Percentiles rank a stretch among this genome's conserved stretches.
Conservation (phyloP, 163 green algal genomes). For the Volvox carteri region DNA sequence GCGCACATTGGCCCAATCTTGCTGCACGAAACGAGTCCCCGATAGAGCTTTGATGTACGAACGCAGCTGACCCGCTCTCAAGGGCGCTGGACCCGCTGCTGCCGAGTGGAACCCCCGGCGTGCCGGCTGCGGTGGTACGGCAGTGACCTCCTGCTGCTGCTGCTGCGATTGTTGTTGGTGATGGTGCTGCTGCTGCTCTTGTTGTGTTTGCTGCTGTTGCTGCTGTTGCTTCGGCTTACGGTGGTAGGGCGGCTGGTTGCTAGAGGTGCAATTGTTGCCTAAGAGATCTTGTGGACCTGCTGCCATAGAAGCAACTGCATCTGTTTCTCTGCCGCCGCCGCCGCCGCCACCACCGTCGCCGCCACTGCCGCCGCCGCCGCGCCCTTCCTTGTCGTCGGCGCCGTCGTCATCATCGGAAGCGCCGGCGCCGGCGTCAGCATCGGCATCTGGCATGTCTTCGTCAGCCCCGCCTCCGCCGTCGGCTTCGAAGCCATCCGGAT, state of each 20-base stretch:
- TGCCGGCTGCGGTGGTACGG: neutral
- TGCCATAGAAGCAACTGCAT: neutral
- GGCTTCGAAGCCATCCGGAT: neutral
- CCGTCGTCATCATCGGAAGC: neutral
- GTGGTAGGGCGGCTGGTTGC: no score
- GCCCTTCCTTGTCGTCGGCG: neutral
- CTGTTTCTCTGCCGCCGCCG: no score
- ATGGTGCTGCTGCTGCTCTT: neutral
- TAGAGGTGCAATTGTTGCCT: no score
- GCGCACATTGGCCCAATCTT: slow-evolving; percentile 56
- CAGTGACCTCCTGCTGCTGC: neutral
- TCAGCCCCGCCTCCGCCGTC: neutral
- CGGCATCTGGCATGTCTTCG: neutral
- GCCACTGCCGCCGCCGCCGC: neutral
- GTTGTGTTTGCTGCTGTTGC: no score
- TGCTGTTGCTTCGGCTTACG: neutral
- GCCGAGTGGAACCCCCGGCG: neutral
- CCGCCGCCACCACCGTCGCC: no score
- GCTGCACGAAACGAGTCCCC: slow-evolving; percentile 40
- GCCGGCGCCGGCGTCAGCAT: neutral
- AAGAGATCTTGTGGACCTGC: no score
- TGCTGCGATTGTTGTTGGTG: neutral
- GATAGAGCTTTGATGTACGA: slow-evolving; percentile 39
- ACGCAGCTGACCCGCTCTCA: slow-evolving; percentile 30
- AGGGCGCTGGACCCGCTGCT: neutral